Base-by-base conservation (phyloP, 2,329 filamentous ascomycete species). In the Aspergillus sp. region DNA sequence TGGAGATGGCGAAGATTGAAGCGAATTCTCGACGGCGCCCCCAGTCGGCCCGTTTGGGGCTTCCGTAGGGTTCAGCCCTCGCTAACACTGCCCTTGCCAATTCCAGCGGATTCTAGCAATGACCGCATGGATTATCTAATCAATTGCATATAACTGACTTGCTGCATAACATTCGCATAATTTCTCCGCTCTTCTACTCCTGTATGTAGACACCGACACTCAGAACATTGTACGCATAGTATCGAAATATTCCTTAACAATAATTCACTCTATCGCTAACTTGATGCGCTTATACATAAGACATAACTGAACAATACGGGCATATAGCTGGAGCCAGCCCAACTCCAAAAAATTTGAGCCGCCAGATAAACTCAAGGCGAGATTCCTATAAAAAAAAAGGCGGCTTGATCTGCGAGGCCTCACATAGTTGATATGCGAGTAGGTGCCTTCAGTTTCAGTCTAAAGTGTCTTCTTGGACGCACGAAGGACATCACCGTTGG, bases 51-150 rank as follows among this genome's bases (percentile, higher is more conserved):
- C 62, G 65, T 68, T 69, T 66, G 64, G 65, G 64, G 58, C 26
- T 13, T 57, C 53, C 58, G 64, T 73, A 74, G 69, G 68, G 68
- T 66, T 73, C 64, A 73, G 66, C 72, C 70, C 72, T 76, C 73
- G 73, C 73, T 76, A 71, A 72, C 51, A 58, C 65, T 56, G 34
- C 13, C 34, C 34, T 36, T 34, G 49, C 67, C 62, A 38, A 62
- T 70, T 66, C 56, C 56, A 66, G 8, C 26, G 26, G 26, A 56
- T 26, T 36, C 34, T n/a, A n/a, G 34, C 13, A 36, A 36, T 36
- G 24, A n/a, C 26, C 11, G 26, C 44, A 3, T n/a, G 9, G 9
- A 34, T 48, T 34, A 26, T 8, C 13, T 34, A 48, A 15, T 34
- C 30, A 45, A 12, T 5, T 32, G 24, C 22, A 24, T 24, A 17